Evolutionary conservation across 352 stramenopile genomes (phyloP), one percentile per base, ranked within the genome.

Genomic region (Phytopythium oedochilum): DNA sequence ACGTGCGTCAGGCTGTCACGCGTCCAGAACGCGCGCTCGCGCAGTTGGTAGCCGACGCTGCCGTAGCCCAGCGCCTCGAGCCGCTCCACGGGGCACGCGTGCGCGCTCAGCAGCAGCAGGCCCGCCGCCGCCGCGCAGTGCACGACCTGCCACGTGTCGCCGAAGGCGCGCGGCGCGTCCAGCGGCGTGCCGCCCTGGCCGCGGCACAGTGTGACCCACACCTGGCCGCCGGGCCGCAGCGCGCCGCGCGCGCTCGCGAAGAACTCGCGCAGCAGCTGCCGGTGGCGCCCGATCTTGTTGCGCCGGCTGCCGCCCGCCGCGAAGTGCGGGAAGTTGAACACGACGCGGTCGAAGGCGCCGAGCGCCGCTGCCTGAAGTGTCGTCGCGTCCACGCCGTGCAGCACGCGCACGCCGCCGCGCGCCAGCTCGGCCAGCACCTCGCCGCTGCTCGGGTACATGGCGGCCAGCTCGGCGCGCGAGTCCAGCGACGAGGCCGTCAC

Each of bases 301-400:
- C 78, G 73, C 36, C 58, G 55, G 46, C 72, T 85, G 46, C 79
- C 81, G 43, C 79, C 76, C n/a, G 86, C 80, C 25, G 79, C 83
- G 48, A 79, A 92, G 51, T 95, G 83, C 34, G 85, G 85, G 58
- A 92, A 95, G 57, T 95, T 95, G 68, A 95, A 95, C 53, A 95
- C 79, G 53, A 95, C 72, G 22, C 80, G 72, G 49, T 93, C 82
- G 29, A 89, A 88, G 20, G 22, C 32, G 46, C 20, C 0, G 47
- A 61, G 28, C 34, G 57, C 58, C 57, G 80, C 85, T 12, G 53
- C 61, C 44, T 85, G 58, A 20, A 95, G 73, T 31, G 66, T 69
- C 5, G 81, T 92, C 25, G 81, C 85, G 57, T 95, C 86, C 49
- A 95, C 71, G 15, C 63, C 71, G 55, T 92, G 80, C 53, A 79